Percentiles rank a stretch among this genome's conserved stretches.
Conservation (phyloP, 169 alveolate genomes). For the Eimeria praecox region DNA sequence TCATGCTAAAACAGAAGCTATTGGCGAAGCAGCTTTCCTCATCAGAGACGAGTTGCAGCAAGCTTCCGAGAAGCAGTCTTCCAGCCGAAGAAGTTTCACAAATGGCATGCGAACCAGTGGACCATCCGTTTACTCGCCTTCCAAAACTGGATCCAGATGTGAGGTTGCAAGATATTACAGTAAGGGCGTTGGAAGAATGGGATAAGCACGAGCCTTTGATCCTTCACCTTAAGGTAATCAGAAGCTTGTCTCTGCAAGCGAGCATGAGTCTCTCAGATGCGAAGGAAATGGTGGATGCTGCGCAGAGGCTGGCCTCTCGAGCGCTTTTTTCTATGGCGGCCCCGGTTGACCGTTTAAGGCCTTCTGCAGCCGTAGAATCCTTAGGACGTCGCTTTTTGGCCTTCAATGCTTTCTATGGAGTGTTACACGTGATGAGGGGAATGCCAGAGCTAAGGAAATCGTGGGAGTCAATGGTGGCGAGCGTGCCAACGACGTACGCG, state of each 20-base stretch:
- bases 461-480: not conserved
- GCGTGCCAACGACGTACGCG: slow-evolving; percentile 13
- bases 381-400: slow-evolving; percentile 36
- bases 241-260: not conserved
- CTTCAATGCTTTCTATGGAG: not conserved
- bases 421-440: not conserved
- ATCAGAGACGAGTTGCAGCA: not conserved
- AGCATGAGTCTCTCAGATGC: not conserved
- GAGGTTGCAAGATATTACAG: not conserved
- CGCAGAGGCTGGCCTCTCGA: not conserved
- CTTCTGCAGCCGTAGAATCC: slow-evolving; percentile 8
- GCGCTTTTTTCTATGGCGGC: not conserved
- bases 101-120: not conserved
- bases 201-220: not conserved
- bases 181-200: no score
- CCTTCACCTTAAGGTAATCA: not conserved
- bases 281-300: not conserved
- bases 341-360: not conserved
- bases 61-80: not conserved
- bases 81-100: not conserved
- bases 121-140: not conserved
- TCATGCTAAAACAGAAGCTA: not conserved
- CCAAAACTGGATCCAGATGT: not conserved
- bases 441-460: not conserved
- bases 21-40: not conserved